phyloP scores from a whole-genome alignment of 2,329 filamentous ascomycete species.

The Colletotrichum higginsianum region DNA sequence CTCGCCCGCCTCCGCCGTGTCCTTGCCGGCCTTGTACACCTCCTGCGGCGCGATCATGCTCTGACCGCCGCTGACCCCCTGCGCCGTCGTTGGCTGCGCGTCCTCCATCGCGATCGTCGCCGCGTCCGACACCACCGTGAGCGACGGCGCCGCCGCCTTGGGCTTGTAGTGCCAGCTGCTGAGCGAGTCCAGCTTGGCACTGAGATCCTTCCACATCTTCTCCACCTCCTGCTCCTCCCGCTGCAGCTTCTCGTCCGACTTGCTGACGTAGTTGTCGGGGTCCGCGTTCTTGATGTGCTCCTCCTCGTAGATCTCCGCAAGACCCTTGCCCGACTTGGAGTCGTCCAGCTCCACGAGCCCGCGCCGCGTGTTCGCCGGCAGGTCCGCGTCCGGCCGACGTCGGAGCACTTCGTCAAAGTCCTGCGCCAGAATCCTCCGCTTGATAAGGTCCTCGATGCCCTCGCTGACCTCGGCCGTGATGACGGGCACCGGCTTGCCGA shows the following conservation, averaged over 20 bases:
- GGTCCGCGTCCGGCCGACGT: conserved; percentile 81
- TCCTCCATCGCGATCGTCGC: conserved; percentile 97
- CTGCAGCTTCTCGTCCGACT: conserved; percentile 84
- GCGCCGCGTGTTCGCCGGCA: conserved; percentile 73
- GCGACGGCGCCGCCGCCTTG: conserved; percentile 82
- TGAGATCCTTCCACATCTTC: conserved; percentile 85
- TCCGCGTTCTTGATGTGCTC: conserved; percentile 87
- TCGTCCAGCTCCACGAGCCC: conserved; percentile 88
- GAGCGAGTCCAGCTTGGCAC: conserved; percentile 86
- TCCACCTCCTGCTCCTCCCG: conserved; percentile 89
- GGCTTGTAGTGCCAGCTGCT: conserved; percentile 97
- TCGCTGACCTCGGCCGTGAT: conserved; percentile 94
- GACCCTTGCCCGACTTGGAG: conserved; percentile 85
- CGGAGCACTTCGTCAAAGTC: conserved; percentile 94
- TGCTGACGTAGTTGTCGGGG: conserved; percentile 83
- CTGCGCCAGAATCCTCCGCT: conserved; percentile 88
- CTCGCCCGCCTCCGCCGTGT: conserved; percentile 76
- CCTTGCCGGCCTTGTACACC: conserved; percentile 86
- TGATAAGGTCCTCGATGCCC: conserved; percentile 93
- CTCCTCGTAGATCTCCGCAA: conserved; percentile 95
- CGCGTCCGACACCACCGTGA: conserved; percentile 91
- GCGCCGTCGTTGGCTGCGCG: conserved; percentile 86
- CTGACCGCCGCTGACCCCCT: conserved; percentile 76
- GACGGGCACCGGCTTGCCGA: conserved; percentile 94
- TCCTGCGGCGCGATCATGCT: conserved; percentile 94